Conservation (phyloP, 1,284 basidiomycete genomes). For the Heterobasidion annosum region DNA sequence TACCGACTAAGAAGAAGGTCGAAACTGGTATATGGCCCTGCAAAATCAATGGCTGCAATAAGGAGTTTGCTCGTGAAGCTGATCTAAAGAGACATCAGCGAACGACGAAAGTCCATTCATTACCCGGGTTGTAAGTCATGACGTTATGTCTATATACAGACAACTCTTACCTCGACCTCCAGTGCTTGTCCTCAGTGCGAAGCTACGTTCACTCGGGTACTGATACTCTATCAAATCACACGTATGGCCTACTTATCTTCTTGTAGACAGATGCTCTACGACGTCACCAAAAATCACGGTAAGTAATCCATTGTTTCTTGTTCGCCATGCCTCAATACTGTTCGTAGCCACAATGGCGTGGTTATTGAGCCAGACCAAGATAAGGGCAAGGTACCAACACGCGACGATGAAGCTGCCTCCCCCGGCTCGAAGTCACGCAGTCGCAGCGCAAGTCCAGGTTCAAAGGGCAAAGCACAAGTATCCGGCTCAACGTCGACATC, state of each 20-base stretch:
- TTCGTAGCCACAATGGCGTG: conserved; percentile 55
- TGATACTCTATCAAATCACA: too few species aligned
- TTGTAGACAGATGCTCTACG: conserved; percentile 25
- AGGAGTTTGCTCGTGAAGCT: conserved; percentile 69
- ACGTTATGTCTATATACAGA: not conserved
- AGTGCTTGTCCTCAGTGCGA: conserved; percentile 72
- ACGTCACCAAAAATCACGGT: conserved; percentile 46
- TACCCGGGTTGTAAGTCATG: conserved; percentile 58
- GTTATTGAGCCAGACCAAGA: conserved; percentile 42
- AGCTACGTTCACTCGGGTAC: conserved; percentile 65
- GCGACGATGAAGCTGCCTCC: conserved; percentile 25
- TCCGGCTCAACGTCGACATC: conserved; percentile 16
- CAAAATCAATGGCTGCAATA: conserved; percentile 67
- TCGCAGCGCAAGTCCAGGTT: conserved; percentile 38
- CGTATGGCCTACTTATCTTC: not conserved
- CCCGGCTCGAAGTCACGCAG: conserved; percentile 39
- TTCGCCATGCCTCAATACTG: conserved; percentile 3
- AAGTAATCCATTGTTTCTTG: conserved; percentile 8
- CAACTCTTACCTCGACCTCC: conserved; percentile 5
- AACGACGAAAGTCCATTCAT: conserved; percentile 63
- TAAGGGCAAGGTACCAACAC: conserved; percentile 17
- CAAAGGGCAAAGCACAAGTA: conserved; percentile 19
- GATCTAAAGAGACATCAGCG: conserved; percentile 71
- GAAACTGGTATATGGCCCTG: conserved; percentile 61
- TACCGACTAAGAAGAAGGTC: conserved; percentile 35